Percentiles rank a stretch among this genome's conserved stretches.
Conservation (phyloP, 495 filamentous ascomycete species). For the Rhypophila decipiens region DNA sequence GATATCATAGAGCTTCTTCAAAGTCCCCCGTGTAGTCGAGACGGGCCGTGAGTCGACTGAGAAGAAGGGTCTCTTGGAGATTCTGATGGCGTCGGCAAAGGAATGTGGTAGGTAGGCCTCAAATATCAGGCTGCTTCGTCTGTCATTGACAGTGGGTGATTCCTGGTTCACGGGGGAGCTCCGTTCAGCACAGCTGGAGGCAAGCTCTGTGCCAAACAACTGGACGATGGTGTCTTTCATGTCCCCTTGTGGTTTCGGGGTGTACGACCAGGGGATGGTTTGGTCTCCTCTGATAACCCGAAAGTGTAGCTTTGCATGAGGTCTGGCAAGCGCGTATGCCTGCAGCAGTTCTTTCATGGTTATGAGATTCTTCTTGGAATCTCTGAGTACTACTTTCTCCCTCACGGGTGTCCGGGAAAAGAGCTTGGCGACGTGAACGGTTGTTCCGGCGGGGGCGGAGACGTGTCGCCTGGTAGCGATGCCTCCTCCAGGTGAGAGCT, state of each 20-base stretch:
- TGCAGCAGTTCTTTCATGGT: constrained; percentile 65
- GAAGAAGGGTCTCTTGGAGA: constrained; percentile 58
- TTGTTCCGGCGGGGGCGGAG: constrained; percentile 74
- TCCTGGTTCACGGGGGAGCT: too few species aligned
- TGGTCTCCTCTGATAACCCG: constrained; percentile 60
- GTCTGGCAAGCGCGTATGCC: constrained; percentile 69
- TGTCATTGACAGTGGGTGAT: too few species aligned
- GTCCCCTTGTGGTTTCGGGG: constrained; percentile 48
- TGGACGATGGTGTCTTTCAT: constrained; percentile 64
- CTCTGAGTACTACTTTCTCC: constrained; percentile 56
- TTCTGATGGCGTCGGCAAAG: constrained; percentile 44
- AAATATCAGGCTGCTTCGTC: constrained; percentile 13
- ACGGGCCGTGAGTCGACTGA: constrained; percentile 77
- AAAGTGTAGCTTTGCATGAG: constrained; percentile 56
- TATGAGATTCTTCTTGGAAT: constrained; percentile 51
- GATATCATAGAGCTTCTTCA: constrained; percentile 56
- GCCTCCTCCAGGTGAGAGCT: constrained; percentile 34
- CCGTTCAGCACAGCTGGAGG: constrained; percentile 45
- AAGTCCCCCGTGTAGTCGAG: constrained; percentile 52
- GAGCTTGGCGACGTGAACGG: constrained; percentile 60
- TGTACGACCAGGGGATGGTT: constrained; percentile 66
- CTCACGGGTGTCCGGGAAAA: constrained; percentile 71
- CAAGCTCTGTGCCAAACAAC: constrained; percentile 60
- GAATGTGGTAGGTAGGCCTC: constrained; percentile 56
- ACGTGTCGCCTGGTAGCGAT: constrained; percentile 33